Conservation (phyloP, 164 flowering plant genomes). For the Tetracentron sinense region DNA sequence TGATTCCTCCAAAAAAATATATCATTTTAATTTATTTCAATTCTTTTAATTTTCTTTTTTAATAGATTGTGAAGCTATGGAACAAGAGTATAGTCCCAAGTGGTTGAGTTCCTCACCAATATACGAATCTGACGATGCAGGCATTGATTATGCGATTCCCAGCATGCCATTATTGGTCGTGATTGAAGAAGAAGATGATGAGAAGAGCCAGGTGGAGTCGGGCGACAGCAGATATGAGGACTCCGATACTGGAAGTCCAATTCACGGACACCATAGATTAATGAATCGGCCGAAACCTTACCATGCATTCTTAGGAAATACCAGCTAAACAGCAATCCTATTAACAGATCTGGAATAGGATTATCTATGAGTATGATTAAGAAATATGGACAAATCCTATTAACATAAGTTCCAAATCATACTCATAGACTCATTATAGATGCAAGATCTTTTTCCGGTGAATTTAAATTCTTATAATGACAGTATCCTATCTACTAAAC, state of each 20-base stretch:
- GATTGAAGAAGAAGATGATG: not conserved
- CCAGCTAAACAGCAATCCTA: too few relatives aligned
- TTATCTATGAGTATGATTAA: too few relatives aligned
- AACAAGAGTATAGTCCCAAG: not conserved
- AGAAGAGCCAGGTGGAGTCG: not conserved
- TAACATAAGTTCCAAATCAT: too few relatives aligned
- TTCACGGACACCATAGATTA: slow-evolving; percentile 7
- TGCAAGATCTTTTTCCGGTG: too few relatives aligned
- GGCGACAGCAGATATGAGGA: not conserved
- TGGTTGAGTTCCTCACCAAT: slow-evolving; percentile 3
- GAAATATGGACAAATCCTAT: too few relatives aligned
- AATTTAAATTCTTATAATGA: too few relatives aligned
- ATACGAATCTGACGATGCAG: slow-evolving; percentile 3
- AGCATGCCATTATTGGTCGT: not conserved
- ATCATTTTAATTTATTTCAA: not conserved
- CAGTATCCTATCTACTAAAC: too few relatives aligned
- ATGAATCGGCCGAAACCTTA: slow-evolving; percentile 24
- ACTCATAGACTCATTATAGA: too few relatives aligned
- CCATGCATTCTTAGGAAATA: slow-evolving; percentile 19
- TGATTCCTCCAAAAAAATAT: not conserved
- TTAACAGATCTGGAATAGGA: too few relatives aligned
- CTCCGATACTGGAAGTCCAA: slow-evolving; percentile 7
- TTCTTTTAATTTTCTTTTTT: not conserved
- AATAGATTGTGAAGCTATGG: not conserved
- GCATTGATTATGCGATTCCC: not conserved